Evolutionary conservation across 805 yeast genomes (phyloP).

Genomic region (Kuraishia molischiana): DNA sequence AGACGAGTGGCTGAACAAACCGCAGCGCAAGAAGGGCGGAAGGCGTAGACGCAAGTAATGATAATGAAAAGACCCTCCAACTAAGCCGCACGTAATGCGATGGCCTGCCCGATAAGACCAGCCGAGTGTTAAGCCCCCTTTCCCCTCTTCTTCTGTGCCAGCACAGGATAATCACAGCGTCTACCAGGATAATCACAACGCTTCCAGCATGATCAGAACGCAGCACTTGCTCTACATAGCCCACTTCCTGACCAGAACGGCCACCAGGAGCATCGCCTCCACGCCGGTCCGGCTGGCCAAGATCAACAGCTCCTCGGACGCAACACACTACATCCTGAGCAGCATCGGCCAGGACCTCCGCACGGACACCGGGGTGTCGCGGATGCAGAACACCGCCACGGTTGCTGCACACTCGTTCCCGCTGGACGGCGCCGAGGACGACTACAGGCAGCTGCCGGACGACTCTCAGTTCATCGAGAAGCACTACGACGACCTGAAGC

Average conservation of each 20-base stretch:
- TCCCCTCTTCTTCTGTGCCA: too few species aligned
- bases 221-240: too few species aligned
- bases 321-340: constrained; percentile 1
- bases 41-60: background rate
- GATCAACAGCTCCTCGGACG: constrained; percentile 1
- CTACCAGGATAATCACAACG: too few species aligned
- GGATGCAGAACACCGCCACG: background rate
- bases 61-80: background rate
- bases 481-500: constrained; percentile 30
- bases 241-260: too few species aligned
- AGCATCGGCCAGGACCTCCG: background rate
- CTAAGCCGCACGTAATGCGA: too few species aligned
- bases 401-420: background rate
- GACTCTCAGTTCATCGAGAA: constrained; percentile 42
- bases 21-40: background rate
- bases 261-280: background rate
- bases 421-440: constrained; percentile 3
- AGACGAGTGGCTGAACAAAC: constrained; percentile 11
- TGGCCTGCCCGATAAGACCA: too few species aligned
- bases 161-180: too few species aligned
- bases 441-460: constrained; percentile 41
- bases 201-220: too few species aligned
- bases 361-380: background rate
- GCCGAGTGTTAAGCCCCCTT: too few species aligned
- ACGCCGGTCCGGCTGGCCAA: background rate